Evolutionary conservation across 306 rosid species (phyloP).

Genomic region (Calophaca sinica): DNA sequence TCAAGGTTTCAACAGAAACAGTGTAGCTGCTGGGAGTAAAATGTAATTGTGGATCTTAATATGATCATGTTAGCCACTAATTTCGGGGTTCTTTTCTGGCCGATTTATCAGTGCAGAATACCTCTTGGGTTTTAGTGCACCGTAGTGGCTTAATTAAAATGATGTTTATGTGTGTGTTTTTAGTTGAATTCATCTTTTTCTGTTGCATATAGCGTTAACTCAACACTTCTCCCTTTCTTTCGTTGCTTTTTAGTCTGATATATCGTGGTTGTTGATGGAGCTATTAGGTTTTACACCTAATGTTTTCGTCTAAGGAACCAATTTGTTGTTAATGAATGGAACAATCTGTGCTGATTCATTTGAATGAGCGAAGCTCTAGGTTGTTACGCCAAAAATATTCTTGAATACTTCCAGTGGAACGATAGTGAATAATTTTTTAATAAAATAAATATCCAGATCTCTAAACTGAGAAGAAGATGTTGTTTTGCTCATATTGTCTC

Average conservation of each 20-base stretch:
- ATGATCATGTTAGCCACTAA: no score
- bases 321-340: not conserved
- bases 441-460: no score
- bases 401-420: no score
- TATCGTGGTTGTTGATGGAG: not conserved
- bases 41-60: conserved; percentile 46
- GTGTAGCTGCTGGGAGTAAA: conserved; percentile 23
- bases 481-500: not conserved
- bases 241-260: not conserved
- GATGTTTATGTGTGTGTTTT: not conserved
- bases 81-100: no score
- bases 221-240: not conserved
- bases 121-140: conserved; percentile 15
- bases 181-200: conserved; percentile 3
- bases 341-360: no score
- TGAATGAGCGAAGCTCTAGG: no score
- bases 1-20: not conserved
- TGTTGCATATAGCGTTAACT: not conserved
- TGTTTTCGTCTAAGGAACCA: not conserved
- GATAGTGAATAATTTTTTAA: no score
- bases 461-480: not conserved
- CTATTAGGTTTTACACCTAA: not conserved
- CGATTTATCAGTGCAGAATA: conserved; percentile 9
- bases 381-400: no score
- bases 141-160: conserved; percentile 20